phyloP scores from a whole-genome alignment of 1,284 basidiomycete species.

The Mrakiaceae sp. region DNA sequence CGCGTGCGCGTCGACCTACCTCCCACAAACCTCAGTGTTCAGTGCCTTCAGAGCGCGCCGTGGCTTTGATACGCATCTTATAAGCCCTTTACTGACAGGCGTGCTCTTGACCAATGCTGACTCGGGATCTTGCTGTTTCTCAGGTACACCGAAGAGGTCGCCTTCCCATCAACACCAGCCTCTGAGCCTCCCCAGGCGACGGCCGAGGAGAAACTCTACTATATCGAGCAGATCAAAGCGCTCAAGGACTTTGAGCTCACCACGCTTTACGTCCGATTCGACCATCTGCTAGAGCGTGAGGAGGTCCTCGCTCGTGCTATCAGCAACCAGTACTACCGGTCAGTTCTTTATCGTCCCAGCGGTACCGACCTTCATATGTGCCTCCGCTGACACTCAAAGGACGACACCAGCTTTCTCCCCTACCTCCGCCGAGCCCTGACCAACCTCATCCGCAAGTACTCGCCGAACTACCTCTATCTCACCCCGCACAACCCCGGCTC shows the following conservation, averaged over 20 bases:
- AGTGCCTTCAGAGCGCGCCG: not conserved
- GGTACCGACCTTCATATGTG: no score
- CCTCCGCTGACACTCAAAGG: not conserved
- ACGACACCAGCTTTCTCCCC: slow-evolving; percentile 43
- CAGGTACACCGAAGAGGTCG: slow-evolving; percentile 72
- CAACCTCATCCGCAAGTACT: slow-evolving; percentile 75
- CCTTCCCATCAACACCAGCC: slow-evolving; percentile 59
- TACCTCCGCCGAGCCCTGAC: slow-evolving; percentile 84
- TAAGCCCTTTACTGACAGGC: not conserved
- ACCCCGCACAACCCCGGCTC: slow-evolving; percentile 45
- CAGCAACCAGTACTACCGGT: slow-evolving; percentile 84
- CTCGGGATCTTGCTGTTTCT: no score
- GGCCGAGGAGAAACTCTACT: slow-evolving; percentile 42
- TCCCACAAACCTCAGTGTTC: not conserved
- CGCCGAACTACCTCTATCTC: slow-evolving; percentile 86
- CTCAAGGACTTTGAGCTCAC: slow-evolving; percentile 89
- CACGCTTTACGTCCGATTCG: slow-evolving; percentile 92
- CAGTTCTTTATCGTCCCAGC: slow-evolving; percentile 14
- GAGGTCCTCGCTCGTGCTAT: slow-evolving; percentile 88
- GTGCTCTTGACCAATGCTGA: not conserved
- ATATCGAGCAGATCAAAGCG: slow-evolving; percentile 81
- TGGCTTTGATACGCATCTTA: not conserved
- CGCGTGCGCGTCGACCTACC: not conserved
- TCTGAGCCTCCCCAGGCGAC: slow-evolving; percentile 27
- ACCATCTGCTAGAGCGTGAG: slow-evolving; percentile 78